Conservation (phyloP, 2,329 filamentous ascomycete genomes). For the Lasiodiplodia gonubiensis region DNA sequence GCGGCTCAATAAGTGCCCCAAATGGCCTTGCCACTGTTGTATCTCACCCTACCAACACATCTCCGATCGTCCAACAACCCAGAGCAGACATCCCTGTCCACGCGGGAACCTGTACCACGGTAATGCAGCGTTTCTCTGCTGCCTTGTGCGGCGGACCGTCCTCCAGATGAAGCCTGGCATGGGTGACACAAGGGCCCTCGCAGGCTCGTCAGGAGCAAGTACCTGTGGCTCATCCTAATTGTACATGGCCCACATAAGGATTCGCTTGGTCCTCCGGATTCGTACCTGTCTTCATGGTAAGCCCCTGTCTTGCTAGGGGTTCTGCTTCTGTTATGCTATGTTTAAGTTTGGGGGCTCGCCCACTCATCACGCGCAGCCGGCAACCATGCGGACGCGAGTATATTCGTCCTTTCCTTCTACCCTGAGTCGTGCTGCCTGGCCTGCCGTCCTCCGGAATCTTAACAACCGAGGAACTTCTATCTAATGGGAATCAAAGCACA, state of each 20-base stretch:
- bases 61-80: neutral
- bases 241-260: neutral
- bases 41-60: neutral
- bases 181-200: neutral
- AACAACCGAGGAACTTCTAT: neutral
- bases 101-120: neutral
- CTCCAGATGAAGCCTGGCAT: slow-evolving; percentile 35
- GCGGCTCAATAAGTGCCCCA: neutral
- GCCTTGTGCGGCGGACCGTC: neutral
- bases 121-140: neutral
- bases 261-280: neutral
- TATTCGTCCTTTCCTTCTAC: neutral
- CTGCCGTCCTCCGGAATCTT: neutral
- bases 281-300: neutral
- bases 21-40: neutral
- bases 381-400: neutral
- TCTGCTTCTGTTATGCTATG: neutral
- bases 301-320: neutral
- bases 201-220: neutral
- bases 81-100: neutral
- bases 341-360: neutral
- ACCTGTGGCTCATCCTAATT: neutral
- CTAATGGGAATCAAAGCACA: neutral
- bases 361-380: neutral
- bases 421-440: neutral